Evolutionary conservation across 306 rosid species (phyloP).

Genomic region (Gastrolobium bilobum): DNA sequence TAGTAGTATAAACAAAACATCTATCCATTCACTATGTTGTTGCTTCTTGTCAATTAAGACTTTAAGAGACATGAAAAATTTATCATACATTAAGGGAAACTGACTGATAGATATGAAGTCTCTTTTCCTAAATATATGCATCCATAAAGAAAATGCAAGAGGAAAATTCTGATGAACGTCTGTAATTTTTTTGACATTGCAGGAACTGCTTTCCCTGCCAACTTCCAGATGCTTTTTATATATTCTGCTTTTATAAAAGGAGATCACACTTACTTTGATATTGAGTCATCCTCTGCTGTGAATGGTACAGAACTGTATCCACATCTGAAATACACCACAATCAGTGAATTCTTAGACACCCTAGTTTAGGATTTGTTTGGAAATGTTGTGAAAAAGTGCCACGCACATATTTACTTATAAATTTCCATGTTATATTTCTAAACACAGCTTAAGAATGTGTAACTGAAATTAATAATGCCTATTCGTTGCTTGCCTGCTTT

Average conservation of each 20-base stretch:
- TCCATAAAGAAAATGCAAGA: not conserved
- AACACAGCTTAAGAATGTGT: slow-evolving; percentile 1
- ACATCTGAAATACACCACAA: slow-evolving; percentile 65
- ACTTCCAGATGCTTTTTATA: slow-evolving; percentile 64
- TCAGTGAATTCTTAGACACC: slow-evolving; percentile 72
- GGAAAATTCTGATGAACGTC: not conserved
- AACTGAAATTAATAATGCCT: slow-evolving; percentile 1
- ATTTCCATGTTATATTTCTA: not conserved
- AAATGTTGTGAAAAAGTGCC: not conserved
- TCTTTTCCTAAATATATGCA: not conserved
- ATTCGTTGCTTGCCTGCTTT: not conserved
- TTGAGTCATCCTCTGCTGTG: slow-evolving; percentile 64
- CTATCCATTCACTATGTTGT: slow-evolving; percentile 4
- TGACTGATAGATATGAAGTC: not conserved
- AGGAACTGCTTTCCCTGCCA: slow-evolving; percentile 77
- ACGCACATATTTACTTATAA: not conserved
- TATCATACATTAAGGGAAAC: not conserved
- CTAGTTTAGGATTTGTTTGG: slow-evolving; percentile 46
- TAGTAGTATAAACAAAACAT: not conserved
- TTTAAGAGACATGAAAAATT: slow-evolving; percentile 8
- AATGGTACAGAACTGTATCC: slow-evolving; percentile 77
- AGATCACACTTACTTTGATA: slow-evolving; percentile 83
- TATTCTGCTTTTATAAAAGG: slow-evolving; percentile 88
- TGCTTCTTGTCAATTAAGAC: slow-evolving; percentile 23
- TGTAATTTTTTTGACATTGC: slow-evolving; percentile 48